phyloP scores from a whole-genome alignment of 1,284 basidiomycete species.

The Ganoderma leucocontextum region DNA sequence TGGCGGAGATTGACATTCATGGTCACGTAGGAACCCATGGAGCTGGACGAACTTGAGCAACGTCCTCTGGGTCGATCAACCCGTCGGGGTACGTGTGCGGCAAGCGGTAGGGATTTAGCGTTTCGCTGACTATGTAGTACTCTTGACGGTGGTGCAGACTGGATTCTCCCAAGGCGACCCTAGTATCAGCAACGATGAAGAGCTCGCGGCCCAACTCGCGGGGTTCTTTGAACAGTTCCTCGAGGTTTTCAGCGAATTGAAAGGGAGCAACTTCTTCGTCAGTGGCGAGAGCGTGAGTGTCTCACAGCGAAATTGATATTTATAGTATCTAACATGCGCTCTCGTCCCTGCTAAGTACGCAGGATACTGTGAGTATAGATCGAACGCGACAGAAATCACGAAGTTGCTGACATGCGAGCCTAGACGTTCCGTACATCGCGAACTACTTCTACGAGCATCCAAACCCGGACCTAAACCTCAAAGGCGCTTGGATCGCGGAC shows the following conservation, averaged over 20 bases:
- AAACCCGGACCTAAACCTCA: conserved; percentile 44
- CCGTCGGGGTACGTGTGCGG: conserved; percentile 51
- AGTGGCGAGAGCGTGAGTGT: conserved; percentile 45
- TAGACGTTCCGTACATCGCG: conserved; percentile 52
- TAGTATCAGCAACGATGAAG: conserved; percentile 47
- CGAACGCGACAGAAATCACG: background rate
- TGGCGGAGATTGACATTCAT: background rate
- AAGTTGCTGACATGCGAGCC: background rate
- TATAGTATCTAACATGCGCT: background rate
- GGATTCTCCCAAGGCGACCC: conserved; percentile 47
- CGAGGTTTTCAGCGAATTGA: conserved; percentile 48
- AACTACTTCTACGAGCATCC: conserved; percentile 51
- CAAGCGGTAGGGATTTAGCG: background rate
- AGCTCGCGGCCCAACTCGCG: conserved; percentile 47
- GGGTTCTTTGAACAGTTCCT: conserved; percentile 51
- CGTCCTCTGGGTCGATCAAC: conserved; percentile 60
- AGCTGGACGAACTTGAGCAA: conserved; percentile 55
- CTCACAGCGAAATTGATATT: no score
- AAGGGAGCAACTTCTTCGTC: conserved; percentile 48
- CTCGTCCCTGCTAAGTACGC: conserved; percentile 41
- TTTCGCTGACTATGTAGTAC: background rate
- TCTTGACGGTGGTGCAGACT: conserved; percentile 34
- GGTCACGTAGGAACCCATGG: conserved; percentile 39
- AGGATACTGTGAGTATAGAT: conserved; percentile 44
- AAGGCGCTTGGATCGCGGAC: conserved; percentile 51